Conservation (phyloP, 1,139 yeast species). For the Yueomyces sp. region DNA sequence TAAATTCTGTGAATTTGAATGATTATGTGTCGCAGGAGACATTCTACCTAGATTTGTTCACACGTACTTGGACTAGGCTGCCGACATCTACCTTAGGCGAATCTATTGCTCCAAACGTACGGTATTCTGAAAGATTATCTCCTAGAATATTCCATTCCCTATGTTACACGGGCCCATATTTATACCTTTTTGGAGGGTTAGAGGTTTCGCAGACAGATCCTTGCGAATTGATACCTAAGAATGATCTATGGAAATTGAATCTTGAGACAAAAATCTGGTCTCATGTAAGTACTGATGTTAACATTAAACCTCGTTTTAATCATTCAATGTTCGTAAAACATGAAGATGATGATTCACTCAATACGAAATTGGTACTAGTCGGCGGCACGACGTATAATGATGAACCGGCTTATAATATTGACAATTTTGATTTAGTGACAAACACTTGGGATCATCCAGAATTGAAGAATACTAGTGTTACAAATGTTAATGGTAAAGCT, state of each 20-base stretch:
- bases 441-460: constrained; percentile 30
- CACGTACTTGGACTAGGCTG: constrained; percentile 44
- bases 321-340: constrained; percentile 39
- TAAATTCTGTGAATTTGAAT: constrained; percentile 7
- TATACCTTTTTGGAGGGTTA: constrained; percentile 57
- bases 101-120: background rate
- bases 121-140: constrained; percentile 26
- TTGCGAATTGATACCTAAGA: constrained; percentile 35
- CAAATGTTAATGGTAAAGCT: constrained; percentile 16
- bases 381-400: constrained; percentile 48
- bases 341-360: constrained; percentile 32
- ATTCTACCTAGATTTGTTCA: constrained; percentile 44
- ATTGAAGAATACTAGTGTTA: constrained; percentile 6
- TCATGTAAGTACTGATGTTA: constrained; percentile 35
- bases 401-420: constrained; percentile 31
- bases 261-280: constrained; percentile 41
- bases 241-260: constrained; percentile 59
- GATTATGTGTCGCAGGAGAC: constrained; percentile 46
- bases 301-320: constrained; percentile 32
- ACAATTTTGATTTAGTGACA: constrained; percentile 42
- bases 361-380: constrained; percentile 43
- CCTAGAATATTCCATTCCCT: constrained; percentile 54
- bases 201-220: constrained; percentile 21
- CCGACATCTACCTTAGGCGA: constrained; percentile 8
- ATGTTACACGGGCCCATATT: constrained; percentile 34